These are phyloP conservation scores for Priceomyces medius DNA, from an alignment of 805 yeast species.

Conservation along the genomic window DNA sequence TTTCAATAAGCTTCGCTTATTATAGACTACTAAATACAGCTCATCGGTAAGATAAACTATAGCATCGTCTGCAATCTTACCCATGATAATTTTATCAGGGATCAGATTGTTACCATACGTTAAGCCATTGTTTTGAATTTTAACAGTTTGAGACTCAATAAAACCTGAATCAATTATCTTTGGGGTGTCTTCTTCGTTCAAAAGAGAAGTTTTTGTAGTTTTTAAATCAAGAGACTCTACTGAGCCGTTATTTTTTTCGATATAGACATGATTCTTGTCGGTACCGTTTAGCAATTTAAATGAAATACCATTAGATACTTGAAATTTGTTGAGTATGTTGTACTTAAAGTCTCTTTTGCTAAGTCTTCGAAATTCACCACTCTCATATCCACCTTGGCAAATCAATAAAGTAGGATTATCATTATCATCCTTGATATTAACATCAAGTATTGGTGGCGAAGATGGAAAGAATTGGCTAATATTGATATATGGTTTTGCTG, in stretches of 20 bases:
- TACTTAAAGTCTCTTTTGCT: background rate
- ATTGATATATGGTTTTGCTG: conserved; percentile 24
- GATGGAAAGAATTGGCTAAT: conserved; percentile 19
- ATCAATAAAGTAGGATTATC: conserved; percentile 14
- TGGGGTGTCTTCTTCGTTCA: background rate
- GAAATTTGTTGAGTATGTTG: background rate
- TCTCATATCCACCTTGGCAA: conserved; percentile 36
- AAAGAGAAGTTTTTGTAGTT: background rate
- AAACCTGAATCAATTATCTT: background rate
- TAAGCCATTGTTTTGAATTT: background rate
- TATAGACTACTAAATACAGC: background rate
- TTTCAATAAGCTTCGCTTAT: background rate
- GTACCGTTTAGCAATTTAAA: background rate
- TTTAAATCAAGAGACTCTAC: background rate
- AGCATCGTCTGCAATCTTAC: background rate
- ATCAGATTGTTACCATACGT: background rate
- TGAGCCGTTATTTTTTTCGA: background rate
- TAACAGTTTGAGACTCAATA: background rate
- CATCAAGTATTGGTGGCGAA: conserved; percentile 33
- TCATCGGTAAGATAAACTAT: background rate
- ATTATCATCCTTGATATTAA: conserved; percentile 11
- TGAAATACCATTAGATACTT: background rate
- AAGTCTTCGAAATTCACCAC: conserved; percentile 27
- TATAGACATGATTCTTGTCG: background rate
- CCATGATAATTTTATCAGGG: background rate